These are phyloP conservation scores for Aspergillus novoparasiticus DNA, from an alignment of 2,329 filamentous ascomycete species.

Conservation along the genomic window DNA sequence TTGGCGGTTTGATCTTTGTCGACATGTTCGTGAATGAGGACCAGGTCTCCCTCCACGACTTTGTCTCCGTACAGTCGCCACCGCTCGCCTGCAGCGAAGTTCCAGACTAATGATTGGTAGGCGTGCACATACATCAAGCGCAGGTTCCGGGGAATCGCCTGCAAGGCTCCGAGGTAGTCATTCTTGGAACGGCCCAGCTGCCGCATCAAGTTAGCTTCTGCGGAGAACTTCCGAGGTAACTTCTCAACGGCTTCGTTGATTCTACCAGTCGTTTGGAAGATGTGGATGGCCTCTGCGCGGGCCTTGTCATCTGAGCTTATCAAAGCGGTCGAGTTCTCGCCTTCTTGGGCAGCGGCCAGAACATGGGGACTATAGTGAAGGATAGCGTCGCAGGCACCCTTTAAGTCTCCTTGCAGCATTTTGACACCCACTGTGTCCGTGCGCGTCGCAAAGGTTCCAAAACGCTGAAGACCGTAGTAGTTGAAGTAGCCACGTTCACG, in stretches of 20 bases:
- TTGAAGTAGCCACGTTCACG: slow-evolving; percentile 84
- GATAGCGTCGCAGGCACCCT: slow-evolving; percentile 77
- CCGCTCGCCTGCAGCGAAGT: slow-evolving; percentile 76
- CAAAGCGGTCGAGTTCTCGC: slow-evolving; percentile 42
- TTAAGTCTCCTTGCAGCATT: slow-evolving; percentile 79
- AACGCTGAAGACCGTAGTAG: slow-evolving; percentile 96
- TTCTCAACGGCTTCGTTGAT: slow-evolving; percentile 63
- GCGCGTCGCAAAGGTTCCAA: slow-evolving; percentile 82
- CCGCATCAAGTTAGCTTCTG: slow-evolving; percentile 76
- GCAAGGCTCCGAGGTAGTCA: slow-evolving; percentile 81
- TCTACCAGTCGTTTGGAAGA: slow-evolving; percentile 67
- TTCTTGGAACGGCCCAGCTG: slow-evolving; percentile 63
- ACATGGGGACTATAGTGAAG: slow-evolving; percentile 70
- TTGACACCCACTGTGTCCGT: slow-evolving; percentile 84
- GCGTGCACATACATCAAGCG: slow-evolving; percentile 95
- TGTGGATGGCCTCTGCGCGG: slow-evolving; percentile 76
- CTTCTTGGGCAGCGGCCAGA: slow-evolving; percentile 58
- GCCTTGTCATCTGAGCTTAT: slow-evolving; percentile 74
- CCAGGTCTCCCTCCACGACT: slow-evolving; percentile 83
- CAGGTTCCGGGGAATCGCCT: slow-evolving; percentile 77
- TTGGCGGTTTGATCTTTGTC: slow-evolving; percentile 43
- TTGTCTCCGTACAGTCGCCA: slow-evolving; percentile 73
- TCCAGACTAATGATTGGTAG: slow-evolving; percentile 95
- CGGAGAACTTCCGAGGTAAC: slow-evolving; percentile 79
- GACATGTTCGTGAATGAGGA: slow-evolving; percentile 65